A percentile compares a stretch with the other conserved stretches of the same genome.
Conservation (phyloP, 1,139 yeast genomes). For the Wickerhamomyces sp. region DNA sequence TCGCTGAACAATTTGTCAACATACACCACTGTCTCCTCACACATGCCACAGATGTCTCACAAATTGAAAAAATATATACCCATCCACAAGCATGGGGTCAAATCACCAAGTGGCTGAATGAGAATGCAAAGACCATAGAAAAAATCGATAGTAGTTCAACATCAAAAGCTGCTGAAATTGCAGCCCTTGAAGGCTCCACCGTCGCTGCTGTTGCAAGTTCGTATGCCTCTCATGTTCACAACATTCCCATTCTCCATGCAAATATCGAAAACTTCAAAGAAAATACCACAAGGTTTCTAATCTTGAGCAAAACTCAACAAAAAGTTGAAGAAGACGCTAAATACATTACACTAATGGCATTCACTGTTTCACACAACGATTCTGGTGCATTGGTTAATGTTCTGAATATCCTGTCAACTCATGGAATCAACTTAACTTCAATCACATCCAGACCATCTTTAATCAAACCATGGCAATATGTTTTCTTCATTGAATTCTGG, state of each 20-base stretch:
- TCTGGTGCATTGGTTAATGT: conserved; percentile 77
- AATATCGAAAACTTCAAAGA: conserved; percentile 66
- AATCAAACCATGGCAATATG: conserved; percentile 71
- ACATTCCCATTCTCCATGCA: conserved; percentile 48
- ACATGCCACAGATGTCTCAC: conserved; percentile 36
- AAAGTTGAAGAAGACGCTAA: conserved; percentile 8
- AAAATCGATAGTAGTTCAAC: conserved; percentile 72
- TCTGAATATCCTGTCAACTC: conserved; percentile 49
- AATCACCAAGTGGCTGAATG: conserved; percentile 49
- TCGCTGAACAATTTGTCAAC: conserved; percentile 77
- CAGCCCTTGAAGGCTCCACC: conserved; percentile 33
- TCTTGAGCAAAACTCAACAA: conserved; percentile 34
- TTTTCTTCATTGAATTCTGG: conserved; percentile 68
- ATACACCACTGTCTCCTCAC: conserved; percentile 76
- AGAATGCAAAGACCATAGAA: conserved; percentile 33
- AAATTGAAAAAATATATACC: conserved; percentile 61
- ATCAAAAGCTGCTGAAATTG: conserved; percentile 74
- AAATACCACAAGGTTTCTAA: conserved; percentile 82
- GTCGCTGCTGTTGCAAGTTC: conserved; percentile 55
- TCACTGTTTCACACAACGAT: conserved; percentile 59
- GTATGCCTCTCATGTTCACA: conserved; percentile 61
- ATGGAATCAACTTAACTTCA: conserved; percentile 61
- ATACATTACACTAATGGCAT: conserved; percentile 52
- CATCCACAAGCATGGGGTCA: conserved; percentile 99
- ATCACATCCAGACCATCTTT: conserved; percentile 73